These are phyloP conservation scores for Aspergillaceae sp. DNA, from an alignment of 2,329 filamentous ascomycete species.

Conservation along the genomic window DNA sequence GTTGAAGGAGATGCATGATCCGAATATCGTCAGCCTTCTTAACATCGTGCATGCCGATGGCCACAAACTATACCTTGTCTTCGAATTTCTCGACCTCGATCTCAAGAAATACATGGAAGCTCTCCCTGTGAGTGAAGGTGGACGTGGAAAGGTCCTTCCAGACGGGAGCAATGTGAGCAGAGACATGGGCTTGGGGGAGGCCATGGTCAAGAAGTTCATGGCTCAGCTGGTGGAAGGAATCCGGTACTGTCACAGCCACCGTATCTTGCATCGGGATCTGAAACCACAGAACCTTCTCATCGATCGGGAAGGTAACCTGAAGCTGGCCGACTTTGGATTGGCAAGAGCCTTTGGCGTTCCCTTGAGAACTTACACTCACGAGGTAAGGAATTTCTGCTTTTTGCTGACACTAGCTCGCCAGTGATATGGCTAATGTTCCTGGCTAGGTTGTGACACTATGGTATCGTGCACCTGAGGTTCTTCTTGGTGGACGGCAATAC, in stretches of 20 bases:
- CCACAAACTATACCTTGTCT: constrained; percentile 88
- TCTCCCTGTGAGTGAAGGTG: constrained; percentile 72
- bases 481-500: constrained; percentile 84
- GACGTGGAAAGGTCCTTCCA: constrained; percentile 74
- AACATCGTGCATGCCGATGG: constrained; percentile 94
- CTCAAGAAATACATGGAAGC: constrained; percentile 96
- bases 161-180: constrained; percentile 61
- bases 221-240: constrained; percentile 76
- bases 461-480: constrained; percentile 86
- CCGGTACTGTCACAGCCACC: constrained; percentile 80
- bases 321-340: constrained; percentile 82
- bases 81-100: constrained; percentile 84
- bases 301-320: constrained; percentile 76
- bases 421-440: constrained; percentile 1
- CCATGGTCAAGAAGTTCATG: constrained; percentile 91
- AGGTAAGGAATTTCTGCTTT: constrained; percentile 40
- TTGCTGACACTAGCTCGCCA: neutral
- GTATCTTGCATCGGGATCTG: constrained; percentile 77
- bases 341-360: constrained; percentile 87
- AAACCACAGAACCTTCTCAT: constrained; percentile 90
- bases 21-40: constrained; percentile 76
- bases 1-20: constrained; percentile 88
- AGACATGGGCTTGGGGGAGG: constrained; percentile 63
- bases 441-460: constrained; percentile 74
- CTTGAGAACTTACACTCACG: constrained; percentile 83